phyloP scores from a whole-genome alignment of 2,329 filamentous ascomycete species.

The Colletotrichum sp. region DNA sequence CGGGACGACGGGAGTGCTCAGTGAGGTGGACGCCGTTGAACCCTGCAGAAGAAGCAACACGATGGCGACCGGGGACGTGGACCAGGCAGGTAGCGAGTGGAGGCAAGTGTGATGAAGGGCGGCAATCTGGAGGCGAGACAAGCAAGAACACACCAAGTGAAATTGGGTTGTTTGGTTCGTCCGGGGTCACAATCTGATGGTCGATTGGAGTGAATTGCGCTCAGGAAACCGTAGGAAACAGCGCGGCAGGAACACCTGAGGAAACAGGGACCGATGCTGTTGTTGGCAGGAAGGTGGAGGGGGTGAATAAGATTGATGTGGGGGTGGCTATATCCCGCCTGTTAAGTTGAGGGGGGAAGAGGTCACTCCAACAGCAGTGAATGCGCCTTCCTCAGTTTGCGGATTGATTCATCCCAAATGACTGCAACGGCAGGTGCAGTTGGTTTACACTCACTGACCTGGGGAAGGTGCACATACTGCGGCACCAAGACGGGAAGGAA shows the following conservation, averaged over 20 bases:
- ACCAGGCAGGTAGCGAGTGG: background rate
- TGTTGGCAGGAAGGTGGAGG: background rate
- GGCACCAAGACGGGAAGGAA: background rate
- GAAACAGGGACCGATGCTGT: background rate
- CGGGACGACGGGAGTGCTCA: constrained; percentile 2
- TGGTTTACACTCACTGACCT: background rate
- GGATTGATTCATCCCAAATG: background rate
- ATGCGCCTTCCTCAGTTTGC: background rate
- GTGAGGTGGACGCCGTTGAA: background rate
- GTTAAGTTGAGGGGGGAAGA: background rate
- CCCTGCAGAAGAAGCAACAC: background rate
- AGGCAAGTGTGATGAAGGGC: constrained; percentile 14
- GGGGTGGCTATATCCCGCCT: background rate
- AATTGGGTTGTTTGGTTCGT: constrained; percentile 6
- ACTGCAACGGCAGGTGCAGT: background rate
- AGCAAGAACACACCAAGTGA: background rate
- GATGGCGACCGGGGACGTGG: background rate
- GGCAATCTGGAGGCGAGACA: constrained; percentile 7
- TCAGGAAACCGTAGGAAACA: background rate
- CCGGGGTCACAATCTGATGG: background rate
- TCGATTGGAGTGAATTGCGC: background rate
- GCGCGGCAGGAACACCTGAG: background rate
- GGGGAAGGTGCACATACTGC: background rate
- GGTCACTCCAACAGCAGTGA: background rate
- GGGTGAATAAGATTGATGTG: background rate